Percentiles rank a stretch among this genome's conserved stretches.
Conservation (phyloP, 176 grass and related monocot genomes). For the Triticum urartu region DNA sequence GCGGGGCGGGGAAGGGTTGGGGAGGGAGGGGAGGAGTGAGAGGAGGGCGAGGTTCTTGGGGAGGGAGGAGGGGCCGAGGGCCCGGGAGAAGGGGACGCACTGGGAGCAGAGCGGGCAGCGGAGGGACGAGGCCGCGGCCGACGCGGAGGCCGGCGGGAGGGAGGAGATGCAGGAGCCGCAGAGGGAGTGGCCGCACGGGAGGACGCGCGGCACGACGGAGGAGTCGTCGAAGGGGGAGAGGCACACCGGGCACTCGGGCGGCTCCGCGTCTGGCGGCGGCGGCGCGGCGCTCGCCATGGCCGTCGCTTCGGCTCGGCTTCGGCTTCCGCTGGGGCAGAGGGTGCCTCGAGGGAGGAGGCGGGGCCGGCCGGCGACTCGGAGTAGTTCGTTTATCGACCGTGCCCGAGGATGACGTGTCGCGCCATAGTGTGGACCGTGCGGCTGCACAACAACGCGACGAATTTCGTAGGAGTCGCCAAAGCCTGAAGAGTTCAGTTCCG, state of each 20-base stretch:
- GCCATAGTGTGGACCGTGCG: background rate
- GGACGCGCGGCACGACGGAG: constrained; percentile 60
- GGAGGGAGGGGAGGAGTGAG: constrained; percentile 35
- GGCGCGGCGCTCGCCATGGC: constrained; percentile 18
- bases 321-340: background rate
- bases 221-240: constrained; percentile 59
- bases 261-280: constrained; percentile 19
- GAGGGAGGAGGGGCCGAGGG: constrained; percentile 57
- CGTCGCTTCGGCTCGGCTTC: background rate
- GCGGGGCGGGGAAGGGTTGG: background rate
- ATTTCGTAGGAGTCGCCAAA: background rate
- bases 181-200: constrained; percentile 82
- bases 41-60: constrained; percentile 88
- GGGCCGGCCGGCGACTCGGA: background rate
- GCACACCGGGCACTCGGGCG: constrained; percentile 86
- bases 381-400: background rate
- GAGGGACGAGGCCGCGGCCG: constrained; percentile 45
- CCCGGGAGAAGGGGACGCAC: constrained; percentile 69
- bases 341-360: background rate
- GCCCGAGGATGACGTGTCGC: background rate
- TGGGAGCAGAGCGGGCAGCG: constrained; percentile 85
- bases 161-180: constrained; percentile 66
- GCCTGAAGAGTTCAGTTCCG: background rate
- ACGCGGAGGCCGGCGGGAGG: constrained; percentile 56
- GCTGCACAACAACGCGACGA: background rate